Conservation (phyloP, 257 asterid genomes). For the Salvia miltiorrhiza region DNA sequence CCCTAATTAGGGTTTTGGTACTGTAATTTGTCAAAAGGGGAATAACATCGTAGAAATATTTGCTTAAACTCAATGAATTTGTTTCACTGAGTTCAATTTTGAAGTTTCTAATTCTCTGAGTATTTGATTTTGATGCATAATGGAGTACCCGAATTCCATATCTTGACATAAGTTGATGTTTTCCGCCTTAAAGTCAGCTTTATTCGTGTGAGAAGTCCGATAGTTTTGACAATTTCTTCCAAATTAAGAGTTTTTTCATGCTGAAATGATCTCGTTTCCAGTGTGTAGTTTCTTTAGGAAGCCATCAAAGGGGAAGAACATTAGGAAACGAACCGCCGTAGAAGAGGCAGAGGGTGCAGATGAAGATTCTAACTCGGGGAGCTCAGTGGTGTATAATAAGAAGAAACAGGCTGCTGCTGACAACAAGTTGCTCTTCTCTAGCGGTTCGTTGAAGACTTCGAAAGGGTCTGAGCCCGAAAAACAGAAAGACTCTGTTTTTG, state of each 20-base stretch:
- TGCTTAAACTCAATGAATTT: not conserved
- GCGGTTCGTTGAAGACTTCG: slow-evolving; percentile 46
- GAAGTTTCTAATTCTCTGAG: not conserved
- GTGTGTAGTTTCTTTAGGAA: slow-evolving; percentile 86
- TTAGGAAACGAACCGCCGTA: slow-evolving; percentile 57
- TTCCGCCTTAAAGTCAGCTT: not conserved
- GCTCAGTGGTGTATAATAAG: slow-evolving; percentile 45
- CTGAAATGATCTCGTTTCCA: slow-evolving; percentile 25
- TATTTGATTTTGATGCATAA: slow-evolving; percentile 6
- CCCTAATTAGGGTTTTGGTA: not conserved
- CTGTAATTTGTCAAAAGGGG: slow-evolving; percentile 34
- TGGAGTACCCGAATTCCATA: not conserved
- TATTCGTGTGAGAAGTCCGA: not conserved
- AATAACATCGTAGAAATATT: slow-evolving; percentile 41
- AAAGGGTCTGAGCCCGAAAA: slow-evolving; percentile 37
- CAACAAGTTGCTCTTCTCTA: slow-evolving; percentile 63
- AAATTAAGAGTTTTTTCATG: not conserved
- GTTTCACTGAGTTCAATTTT: not conserved
- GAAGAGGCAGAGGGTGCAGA: slow-evolving; percentile 57
- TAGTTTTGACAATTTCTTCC: not conserved
- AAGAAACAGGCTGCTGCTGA: slow-evolving; percentile 50
- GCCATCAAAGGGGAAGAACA: slow-evolving; percentile 73
- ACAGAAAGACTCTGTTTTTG: slow-evolving; percentile 43
- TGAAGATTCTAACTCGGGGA: slow-evolving; percentile 45
- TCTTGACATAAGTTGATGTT: not conserved